Percentiles rank a stretch among this genome's conserved stretches.
Evolutionary conservation across 2,329 filamentous ascomycete genomes (phyloP).

Genomic region (Fusarium incarnatum): DNA sequence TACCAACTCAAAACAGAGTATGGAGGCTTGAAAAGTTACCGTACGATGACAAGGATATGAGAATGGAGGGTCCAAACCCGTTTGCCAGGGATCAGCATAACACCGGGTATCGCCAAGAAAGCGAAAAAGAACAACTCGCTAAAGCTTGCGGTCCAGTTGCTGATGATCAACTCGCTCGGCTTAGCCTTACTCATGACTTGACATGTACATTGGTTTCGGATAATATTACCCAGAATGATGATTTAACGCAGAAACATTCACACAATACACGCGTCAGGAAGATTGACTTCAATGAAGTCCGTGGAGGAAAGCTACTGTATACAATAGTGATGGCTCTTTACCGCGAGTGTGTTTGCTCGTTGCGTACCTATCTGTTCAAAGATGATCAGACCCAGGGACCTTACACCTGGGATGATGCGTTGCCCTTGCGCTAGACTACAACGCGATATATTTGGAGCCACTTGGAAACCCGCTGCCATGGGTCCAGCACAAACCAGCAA

Average conservation of each 20-base stretch:
- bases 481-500: slow-evolving; percentile 36
- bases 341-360: slow-evolving; percentile 11
- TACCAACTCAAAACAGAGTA: slow-evolving; percentile 34
- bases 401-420: slow-evolving; percentile 30
- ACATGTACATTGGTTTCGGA: neutral
- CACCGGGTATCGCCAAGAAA: slow-evolving; percentile 44
- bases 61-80: slow-evolving; percentile 32
- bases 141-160: slow-evolving; percentile 31
- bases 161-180: slow-evolving; percentile 22
- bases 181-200: slow-evolving; percentile 1
- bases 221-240: neutral
- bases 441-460: slow-evolving; percentile 32
- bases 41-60: slow-evolving; percentile 28
- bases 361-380: slow-evolving; percentile 31
- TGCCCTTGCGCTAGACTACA: slow-evolving; percentile 41
- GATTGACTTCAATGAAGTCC: neutral
- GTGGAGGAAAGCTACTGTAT: neutral
- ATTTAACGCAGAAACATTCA: neutral
- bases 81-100: slow-evolving; percentile 37
- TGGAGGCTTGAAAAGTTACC: slow-evolving; percentile 23
- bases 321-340: neutral
- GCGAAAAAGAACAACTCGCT: slow-evolving; percentile 47
- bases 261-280: neutral
- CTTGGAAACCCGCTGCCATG: slow-evolving; percentile 46
- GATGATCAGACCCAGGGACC: slow-evolving; percentile 45